Conservation (phyloP, 106 monocot species). For the Dendrobium nobile region DNA sequence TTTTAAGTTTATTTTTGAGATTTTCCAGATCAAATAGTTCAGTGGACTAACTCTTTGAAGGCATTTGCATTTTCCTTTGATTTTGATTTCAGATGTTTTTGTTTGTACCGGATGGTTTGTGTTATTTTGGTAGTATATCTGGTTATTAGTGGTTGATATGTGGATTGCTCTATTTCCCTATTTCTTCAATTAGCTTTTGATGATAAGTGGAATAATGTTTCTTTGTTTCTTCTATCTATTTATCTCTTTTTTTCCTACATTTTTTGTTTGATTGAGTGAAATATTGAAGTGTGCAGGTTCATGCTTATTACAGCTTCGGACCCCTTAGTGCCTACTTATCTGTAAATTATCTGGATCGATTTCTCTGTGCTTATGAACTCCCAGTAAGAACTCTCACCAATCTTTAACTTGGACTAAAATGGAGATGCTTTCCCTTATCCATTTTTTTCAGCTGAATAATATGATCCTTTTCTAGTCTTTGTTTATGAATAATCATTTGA, state of each 20-base stretch:
- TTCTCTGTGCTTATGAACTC: constrained; percentile 54
- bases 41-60: not conserved
- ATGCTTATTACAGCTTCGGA: constrained; percentile 67
- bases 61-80: not conserved
- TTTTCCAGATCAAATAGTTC: not conserved
- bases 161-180: not conserved
- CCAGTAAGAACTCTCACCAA: constrained; percentile 35
- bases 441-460: not conserved
- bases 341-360: constrained; percentile 78
- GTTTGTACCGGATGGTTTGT: not conserved
- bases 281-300: constrained; percentile 43
- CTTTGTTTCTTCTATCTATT: not conserved
- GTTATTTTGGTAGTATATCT: not conserved
- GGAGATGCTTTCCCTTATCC: no score
- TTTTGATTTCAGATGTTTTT: not conserved
- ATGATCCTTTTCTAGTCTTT: not conserved
- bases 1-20: not conserved
- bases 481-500: not conserved
- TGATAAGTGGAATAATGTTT: not conserved
- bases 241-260: not conserved
- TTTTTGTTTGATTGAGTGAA: not conserved
- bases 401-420: no score
- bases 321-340: constrained; percentile 61
- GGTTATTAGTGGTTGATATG: not conserved
- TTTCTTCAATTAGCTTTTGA: not conserved